These are phyloP conservation scores for Penicillium brasilianum DNA, from an alignment of 2,329 filamentous ascomycete species.

Conservation along the genomic window DNA sequence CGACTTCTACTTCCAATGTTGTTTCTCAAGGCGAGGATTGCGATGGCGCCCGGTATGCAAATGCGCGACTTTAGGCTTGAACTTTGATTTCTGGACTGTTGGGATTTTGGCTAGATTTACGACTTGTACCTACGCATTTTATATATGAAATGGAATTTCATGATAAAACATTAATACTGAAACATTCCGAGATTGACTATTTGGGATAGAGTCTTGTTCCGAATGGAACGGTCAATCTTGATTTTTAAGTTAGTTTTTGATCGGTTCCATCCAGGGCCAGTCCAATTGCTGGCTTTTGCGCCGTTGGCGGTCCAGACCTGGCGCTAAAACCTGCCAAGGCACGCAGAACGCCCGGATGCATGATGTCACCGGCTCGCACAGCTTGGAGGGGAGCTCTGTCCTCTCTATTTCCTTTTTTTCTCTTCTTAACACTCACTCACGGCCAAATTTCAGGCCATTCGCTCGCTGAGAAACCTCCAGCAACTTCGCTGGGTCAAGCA, in stretches of 20 bases:
- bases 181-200: background rate
- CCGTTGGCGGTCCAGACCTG: slow-evolving; percentile 15
- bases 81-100: slow-evolving; percentile 6
- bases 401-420: slow-evolving; percentile 3
- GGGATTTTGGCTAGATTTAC: slow-evolving; percentile 24
- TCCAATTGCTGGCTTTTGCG: slow-evolving; percentile 3
- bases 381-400: slow-evolving; percentile 12
- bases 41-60: slow-evolving; percentile 23
- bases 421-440: slow-evolving; percentile 7
- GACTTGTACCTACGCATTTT: slow-evolving; percentile 29
- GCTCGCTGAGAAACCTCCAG: slow-evolving; percentile 17
- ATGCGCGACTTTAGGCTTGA: slow-evolving; percentile 28
- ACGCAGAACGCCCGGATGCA: slow-evolving; percentile 10
- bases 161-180: background rate
- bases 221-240: background rate
- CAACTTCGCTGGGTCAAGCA: slow-evolving; percentile 5
- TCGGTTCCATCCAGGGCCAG: background rate
- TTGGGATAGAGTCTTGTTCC: background rate
- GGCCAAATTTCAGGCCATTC: slow-evolving; percentile 21
- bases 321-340: slow-evolving; percentile 24
- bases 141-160: slow-evolving; percentile 14
- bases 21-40: slow-evolving; percentile 20
- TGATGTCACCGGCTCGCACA: slow-evolving; percentile 24
- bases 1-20: slow-evolving; percentile 22
- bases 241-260: background rate